These are phyloP conservation scores for Paragyromitra xinjiangensis DNA, from an alignment of 495 filamentous ascomycete species.

Conservation along the genomic window DNA sequence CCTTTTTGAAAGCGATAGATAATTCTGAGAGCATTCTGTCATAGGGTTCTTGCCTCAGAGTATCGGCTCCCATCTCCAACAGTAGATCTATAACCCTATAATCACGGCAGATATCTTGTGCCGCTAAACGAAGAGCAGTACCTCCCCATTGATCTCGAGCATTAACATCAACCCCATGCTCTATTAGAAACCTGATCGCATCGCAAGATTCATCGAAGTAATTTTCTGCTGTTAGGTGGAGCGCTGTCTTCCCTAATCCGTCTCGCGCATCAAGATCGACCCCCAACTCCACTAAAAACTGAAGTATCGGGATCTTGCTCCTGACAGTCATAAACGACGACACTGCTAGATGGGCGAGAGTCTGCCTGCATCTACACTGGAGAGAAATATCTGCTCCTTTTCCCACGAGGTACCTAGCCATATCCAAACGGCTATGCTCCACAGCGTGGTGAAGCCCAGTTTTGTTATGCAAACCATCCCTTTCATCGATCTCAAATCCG, in stretches of 20 bases:
- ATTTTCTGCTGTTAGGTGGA: background rate
- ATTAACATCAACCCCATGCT: background rate
- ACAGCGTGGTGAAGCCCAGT: slow-evolving; percentile 9
- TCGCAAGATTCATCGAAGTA: background rate
- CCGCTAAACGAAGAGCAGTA: background rate
- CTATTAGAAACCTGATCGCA: background rate
- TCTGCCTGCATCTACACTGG: background rate
- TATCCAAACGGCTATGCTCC: background rate
- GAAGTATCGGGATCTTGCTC: background rate
- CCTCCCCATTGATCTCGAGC: background rate
- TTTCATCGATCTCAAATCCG: background rate
- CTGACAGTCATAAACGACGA: background rate
- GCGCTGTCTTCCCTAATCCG: background rate
- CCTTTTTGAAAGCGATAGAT: background rate
- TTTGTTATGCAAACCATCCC: background rate
- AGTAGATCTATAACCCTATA: background rate
- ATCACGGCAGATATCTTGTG: background rate
- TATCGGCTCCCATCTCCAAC: background rate
- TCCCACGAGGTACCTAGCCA: background rate
- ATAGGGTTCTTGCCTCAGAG: background rate
- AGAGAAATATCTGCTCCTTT: slow-evolving; percentile 5
- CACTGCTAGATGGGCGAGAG: background rate
- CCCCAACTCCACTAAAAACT: background rate
- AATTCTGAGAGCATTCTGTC: background rate
- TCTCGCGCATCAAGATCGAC: background rate